Base-by-base conservation (phyloP, 768 basidiomycete species). In the Termitomyces sp. region DNA sequence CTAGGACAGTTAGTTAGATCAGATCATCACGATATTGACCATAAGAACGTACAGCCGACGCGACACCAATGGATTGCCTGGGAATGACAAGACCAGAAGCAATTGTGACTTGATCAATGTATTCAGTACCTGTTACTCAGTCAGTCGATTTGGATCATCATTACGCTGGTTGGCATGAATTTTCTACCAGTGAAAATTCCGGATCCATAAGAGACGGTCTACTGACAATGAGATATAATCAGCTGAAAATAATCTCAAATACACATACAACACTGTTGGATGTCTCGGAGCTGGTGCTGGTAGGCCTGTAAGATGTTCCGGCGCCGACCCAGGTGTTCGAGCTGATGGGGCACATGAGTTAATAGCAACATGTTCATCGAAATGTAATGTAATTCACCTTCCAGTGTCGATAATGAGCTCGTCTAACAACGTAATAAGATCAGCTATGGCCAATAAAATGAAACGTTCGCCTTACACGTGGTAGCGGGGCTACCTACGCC, bases 281-380 rank as follows among this genome's bases (percentile, higher is more conserved):
- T 12, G 84, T 86, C 61, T 73, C 54, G 6, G 32, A 64, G 53
- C 81, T 84, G 32, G 84, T 80, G 56, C 73, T 73, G 7, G 86
- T 86, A 59, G 60, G 58, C n/a, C 63, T 65, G 64, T 84, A 88
- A 0, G n/a, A n/a, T n/a, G 65, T 72, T 8, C 20, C 60, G 24
- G 86, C 83, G 22, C 86, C 85, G 46, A 88, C 72, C 85, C 86
- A 88, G 28, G 85, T 87, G 72, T 87, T 87, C 16, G 86, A 85
- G 68, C 83, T 85, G 35, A 43, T 6, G 5, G 2, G 8, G 40
- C 40, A 8, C n/a, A 38, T 18, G 22, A 22, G 24, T 6, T 42
- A 5, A 38, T 22, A 7, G 6, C 30, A 36, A 43, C 12, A 26
- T 26, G 9, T 18, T n/a, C 24, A 13, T 18, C 18, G n/a, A 40